A percentile compares a stretch with the other conserved stretches of the same genome.
phyloP scores from a whole-genome alignment of 805 yeast genomes.

The Candida berthetii region DNA sequence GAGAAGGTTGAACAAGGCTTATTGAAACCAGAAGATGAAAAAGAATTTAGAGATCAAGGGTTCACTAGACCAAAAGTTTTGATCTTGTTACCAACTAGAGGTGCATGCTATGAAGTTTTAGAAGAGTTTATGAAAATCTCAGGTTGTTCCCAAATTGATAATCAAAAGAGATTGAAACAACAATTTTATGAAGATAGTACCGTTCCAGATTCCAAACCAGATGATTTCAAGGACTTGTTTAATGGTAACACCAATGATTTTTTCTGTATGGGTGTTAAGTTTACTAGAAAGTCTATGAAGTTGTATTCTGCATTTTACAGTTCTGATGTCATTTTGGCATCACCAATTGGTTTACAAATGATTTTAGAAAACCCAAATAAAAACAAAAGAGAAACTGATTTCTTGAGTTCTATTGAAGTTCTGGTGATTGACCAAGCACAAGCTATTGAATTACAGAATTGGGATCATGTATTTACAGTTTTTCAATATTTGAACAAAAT shows the following conservation, averaged over 20 bases:
- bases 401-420: slow-evolving; percentile 83
- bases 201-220: slow-evolving; percentile 56
- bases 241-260: slow-evolving; percentile 89
- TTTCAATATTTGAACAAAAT: slow-evolving; percentile 65
- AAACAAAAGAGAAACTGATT: slow-evolving; percentile 65
- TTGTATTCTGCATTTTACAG: slow-evolving; percentile 78
- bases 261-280: slow-evolving; percentile 85
- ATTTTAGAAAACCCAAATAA: slow-evolving; percentile 61
- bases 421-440: slow-evolving; percentile 78
- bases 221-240: slow-evolving; percentile 73
- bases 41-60: slow-evolving; percentile 86
- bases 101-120: slow-evolving; percentile 67
- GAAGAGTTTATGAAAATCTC: slow-evolving; percentile 53
- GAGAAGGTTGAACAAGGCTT: slow-evolving; percentile 29
- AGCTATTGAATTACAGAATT: slow-evolving; percentile 85
- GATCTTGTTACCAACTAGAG: slow-evolving; percentile 78
- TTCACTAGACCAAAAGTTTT: slow-evolving; percentile 89
- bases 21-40: slow-evolving; percentile 35
- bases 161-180: slow-evolving; percentile 62
- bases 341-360: slow-evolving; percentile 85
- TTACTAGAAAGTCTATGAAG: slow-evolving; percentile 82
- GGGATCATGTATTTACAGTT: slow-evolving; percentile 75
- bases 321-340: slow-evolving; percentile 83
- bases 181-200: slow-evolving; percentile 57
- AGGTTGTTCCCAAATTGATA: slow-evolving; percentile 73